A percentile compares a stretch with the other conserved stretches of the same genome.
These are phyloP conservation scores for Serendipita sp. DNA, from an alignment of 768 basidiomycete species.

Conservation along the genomic window DNA sequence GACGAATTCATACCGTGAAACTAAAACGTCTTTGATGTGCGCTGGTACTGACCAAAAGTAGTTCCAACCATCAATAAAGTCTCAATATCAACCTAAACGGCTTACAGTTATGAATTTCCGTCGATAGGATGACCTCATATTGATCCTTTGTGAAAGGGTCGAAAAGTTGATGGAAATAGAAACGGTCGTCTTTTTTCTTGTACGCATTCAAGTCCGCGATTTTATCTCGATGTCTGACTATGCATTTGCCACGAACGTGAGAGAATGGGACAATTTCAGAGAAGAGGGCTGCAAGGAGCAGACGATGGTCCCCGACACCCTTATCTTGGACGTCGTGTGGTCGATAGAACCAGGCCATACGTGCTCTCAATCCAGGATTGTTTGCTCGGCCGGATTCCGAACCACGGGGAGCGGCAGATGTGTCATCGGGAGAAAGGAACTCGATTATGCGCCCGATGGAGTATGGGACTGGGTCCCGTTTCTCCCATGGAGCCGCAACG, in stretches of 20 bases:
- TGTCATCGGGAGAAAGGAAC: conserved; percentile 64
- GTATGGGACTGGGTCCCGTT: conserved; percentile 89
- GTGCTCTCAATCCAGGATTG: conserved; percentile 63
- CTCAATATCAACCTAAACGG: conserved; percentile 14
- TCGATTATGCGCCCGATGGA: conserved; percentile 94
- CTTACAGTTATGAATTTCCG: conserved; percentile 79
- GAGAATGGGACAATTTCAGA: conserved; percentile 90
- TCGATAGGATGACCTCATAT: conserved; percentile 84
- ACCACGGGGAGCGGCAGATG: conserved; percentile 17
- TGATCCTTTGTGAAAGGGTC: conserved; percentile 98
- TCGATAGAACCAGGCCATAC: conserved; percentile 92
- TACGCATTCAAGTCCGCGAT: conserved; percentile 83
- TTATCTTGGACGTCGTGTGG: conserved; percentile 91
- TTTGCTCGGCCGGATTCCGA: conserved; percentile 51
- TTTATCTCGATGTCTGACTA: conserved; percentile 89
- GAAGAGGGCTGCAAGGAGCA: conserved; percentile 89
- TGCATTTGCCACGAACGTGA: conserved; percentile 83
- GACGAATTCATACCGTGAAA: conserved; percentile 81
- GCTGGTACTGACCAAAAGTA: conserved; percentile 43
- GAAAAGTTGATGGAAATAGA: conserved; percentile 90
- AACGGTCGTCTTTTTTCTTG: conserved; percentile 88
- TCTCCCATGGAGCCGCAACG: conserved; percentile 82
- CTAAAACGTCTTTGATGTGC: conserved; percentile 59
- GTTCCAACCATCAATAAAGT: conserved; percentile 2
- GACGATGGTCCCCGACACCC: conserved; percentile 73